phyloP scores from a whole-genome alignment of 345 rosid genomes.

The Boechera retrofracta region DNA sequence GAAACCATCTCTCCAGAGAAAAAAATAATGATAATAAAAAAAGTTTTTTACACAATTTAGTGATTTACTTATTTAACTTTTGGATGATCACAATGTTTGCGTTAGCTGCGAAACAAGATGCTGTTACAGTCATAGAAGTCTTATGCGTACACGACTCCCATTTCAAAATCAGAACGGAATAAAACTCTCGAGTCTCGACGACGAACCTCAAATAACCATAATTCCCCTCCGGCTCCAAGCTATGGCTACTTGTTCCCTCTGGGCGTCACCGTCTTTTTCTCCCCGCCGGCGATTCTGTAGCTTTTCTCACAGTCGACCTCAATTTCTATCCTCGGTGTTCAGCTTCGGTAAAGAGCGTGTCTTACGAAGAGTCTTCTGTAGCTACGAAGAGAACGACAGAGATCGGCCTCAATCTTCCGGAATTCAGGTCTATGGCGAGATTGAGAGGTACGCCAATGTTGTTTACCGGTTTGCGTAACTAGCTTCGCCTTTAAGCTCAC shows the following conservation, averaged over 20 bases:
- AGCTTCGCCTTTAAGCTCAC: background rate
- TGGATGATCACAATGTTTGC: slow-evolving; percentile 31
- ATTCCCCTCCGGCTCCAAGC: background rate
- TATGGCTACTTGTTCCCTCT: slow-evolving; percentile 44
- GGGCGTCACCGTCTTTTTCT: slow-evolving; percentile 37
- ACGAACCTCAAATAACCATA: background rate
- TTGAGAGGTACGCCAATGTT: slow-evolving; percentile 68
- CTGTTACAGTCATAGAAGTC: slow-evolving; percentile 34
- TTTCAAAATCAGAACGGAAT: slow-evolving; percentile 3
- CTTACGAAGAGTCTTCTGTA: slow-evolving; percentile 32
- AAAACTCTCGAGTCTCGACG: background rate
- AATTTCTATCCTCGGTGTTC: background rate
- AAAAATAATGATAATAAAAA: too few relatives aligned
- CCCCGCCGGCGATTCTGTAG: slow-evolving; percentile 33
- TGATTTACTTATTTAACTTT: background rate
- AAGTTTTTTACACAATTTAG: too few relatives aligned
- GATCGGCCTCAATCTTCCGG: slow-evolving; percentile 62
- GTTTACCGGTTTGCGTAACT: background rate
- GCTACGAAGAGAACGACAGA: slow-evolving; percentile 35
- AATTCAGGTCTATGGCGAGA: slow-evolving; percentile 77
- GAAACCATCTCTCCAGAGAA: too few relatives aligned
- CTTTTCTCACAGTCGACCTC: slow-evolving; percentile 17
- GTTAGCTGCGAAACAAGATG: slow-evolving; percentile 24
- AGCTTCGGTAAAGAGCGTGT: slow-evolving; percentile 1
- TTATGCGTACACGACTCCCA: slow-evolving; percentile 30